These are phyloP conservation scores for Exophiala phaeomuriformis DNA, from an alignment of 2,329 filamentous ascomycete species.

Conservation along the genomic window DNA sequence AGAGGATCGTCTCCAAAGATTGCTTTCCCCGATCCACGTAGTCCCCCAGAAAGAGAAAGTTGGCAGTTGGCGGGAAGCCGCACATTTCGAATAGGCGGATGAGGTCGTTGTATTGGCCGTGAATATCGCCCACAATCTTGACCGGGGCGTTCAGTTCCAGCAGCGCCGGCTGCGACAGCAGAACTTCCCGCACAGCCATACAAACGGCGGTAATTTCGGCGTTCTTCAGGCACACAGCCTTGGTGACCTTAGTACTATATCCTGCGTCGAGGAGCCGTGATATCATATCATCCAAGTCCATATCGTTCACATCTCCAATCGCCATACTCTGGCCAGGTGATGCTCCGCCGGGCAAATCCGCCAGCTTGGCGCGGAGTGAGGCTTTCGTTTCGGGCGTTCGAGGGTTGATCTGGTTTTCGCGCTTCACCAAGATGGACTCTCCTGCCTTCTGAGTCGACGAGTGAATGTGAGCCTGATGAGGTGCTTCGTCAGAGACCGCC, in stretches of 20 bases:
- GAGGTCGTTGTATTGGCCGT: constrained; percentile 92
- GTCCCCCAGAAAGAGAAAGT: constrained; percentile 90
- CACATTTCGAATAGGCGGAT: constrained; percentile 99
- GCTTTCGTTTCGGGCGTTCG: constrained; percentile 43
- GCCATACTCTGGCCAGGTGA: constrained; percentile 57
- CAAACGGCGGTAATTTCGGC: constrained; percentile 95
- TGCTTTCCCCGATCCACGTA: constrained; percentile 97
- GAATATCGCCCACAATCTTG: constrained; percentile 95
- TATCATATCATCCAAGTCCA: constrained; percentile 96
- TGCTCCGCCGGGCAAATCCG: constrained; percentile 31
- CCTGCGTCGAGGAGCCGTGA: constrained; percentile 87
- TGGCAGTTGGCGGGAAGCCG: constrained; percentile 83
- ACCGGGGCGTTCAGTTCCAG: constrained; percentile 89
- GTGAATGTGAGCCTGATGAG: constrained; percentile 55
- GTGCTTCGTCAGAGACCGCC: constrained; percentile 84
- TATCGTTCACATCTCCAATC: constrained; percentile 83
- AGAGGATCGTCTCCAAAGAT: constrained; percentile 85
- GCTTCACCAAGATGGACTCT: constrained; percentile 82
- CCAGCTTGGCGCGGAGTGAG: constrained; percentile 27
- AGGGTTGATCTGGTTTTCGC: constrained; percentile 63
- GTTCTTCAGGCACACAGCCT: constrained; percentile 94
- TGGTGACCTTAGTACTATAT: constrained; percentile 94
- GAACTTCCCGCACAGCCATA: constrained; percentile 76
- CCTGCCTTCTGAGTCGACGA: constrained; percentile 62
- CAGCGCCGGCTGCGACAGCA: constrained; percentile 84